Base-by-base conservation (phyloP, 768 basidiomycete genomes). In the Auriscalpium microsporum region DNA sequence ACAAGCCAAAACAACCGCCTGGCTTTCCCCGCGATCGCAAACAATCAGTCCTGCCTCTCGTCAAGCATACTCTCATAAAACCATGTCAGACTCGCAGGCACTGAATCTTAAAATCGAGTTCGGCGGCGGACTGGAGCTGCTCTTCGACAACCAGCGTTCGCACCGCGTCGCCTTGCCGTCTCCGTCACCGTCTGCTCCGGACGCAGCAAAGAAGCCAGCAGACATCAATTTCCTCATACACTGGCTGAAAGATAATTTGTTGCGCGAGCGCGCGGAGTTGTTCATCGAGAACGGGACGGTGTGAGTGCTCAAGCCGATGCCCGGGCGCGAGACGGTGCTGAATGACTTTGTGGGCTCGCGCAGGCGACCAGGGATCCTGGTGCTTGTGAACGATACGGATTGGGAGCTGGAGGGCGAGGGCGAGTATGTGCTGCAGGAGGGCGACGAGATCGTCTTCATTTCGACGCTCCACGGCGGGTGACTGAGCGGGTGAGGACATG, bases 321-420 rank as follows among this genome's bases (percentile, higher is more conserved):
- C 38, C 56, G 9, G 63, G 19, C 19, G 19, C 23, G 49, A 56
- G 54, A 52, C 48, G 42, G 36, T 14, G 19, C 33, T 49, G n/a
- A 21, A 21, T 48, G 50, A 33, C 17, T 47, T 37, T 19, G 28
- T 36, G 35, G 38, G 8, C 33, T 28, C 10, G 40, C 35, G 1
- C 64, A 95, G 96, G 40, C 93, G 96, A 9, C 96, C 96, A 0
- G 96, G 96, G 0, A 96, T 99, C 38, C 75, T 99, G 3, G 95
- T 98, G 4, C 76, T 99, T n/a, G 82, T 99, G 53, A 98, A 98
- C 65, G 90, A 95, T 63, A 90, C 90, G 1, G 95, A 98, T 64
- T 97, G 95, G 95, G 94, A 98, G 69, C 75, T 98, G 7, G 95
- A 97, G 68, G 93, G 92, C 36, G 95, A 97, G 68, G 85, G 90